phyloP scores from a whole-genome alignment of 2,329 filamentous ascomycete genomes.

The Colletotrichum tabaci region DNA sequence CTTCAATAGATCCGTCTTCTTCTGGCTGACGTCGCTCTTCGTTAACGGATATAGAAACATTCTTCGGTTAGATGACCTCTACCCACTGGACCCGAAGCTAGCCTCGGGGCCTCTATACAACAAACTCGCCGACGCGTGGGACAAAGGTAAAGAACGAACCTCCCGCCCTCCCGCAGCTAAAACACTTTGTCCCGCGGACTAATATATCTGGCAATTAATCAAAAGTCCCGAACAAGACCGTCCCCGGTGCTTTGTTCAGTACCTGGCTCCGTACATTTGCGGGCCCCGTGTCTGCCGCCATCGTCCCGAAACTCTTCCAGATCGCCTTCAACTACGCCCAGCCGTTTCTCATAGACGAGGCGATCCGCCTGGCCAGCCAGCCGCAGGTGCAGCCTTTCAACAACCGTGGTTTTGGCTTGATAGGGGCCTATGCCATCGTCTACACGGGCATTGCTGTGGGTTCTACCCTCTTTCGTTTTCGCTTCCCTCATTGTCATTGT shows the following conservation, averaged over 20 bases:
- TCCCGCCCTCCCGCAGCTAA: not conserved
- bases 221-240: conserved; percentile 43
- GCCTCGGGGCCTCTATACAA: conserved; percentile 40
- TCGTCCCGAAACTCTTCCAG: conserved; percentile 43
- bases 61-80: conserved; percentile 56
- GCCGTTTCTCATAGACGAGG: conserved; percentile 47
- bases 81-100: conserved; percentile 45
- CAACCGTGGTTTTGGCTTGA: conserved; percentile 47
- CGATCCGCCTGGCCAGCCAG: conserved; percentile 42
- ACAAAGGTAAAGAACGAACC: conserved; percentile 35
- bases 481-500: not conserved
- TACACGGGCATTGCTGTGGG: conserved; percentile 47
- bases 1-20: conserved; percentile 64
- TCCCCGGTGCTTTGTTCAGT: conserved; percentile 39
- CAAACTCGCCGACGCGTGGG: conserved; percentile 44
- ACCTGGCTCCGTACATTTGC: conserved; percentile 39
- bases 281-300: conserved; percentile 23
- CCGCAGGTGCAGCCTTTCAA: conserved; percentile 43
- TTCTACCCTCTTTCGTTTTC: not conserved
- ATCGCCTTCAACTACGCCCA: conserved; percentile 48
- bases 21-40: conserved; percentile 69
- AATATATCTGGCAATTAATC: conserved; percentile 5
- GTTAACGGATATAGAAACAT: conserved; percentile 61
- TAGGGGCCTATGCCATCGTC: conserved; percentile 48
- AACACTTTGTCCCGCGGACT: conserved; percentile 28